Conservation (phyloP, 345 rosid species). For the Xanthoceras sorbifolium region DNA sequence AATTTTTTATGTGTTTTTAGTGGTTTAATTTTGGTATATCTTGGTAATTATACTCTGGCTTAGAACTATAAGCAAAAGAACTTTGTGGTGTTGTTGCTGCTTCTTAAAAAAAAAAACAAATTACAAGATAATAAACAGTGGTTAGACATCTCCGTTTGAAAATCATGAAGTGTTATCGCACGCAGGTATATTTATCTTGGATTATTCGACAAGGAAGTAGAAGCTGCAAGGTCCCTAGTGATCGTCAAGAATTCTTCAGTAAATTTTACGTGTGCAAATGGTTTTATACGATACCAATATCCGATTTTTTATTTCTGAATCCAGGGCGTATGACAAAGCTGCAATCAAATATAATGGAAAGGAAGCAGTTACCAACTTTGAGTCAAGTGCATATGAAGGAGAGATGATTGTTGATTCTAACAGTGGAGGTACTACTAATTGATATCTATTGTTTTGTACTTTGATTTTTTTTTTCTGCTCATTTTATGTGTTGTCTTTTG, state of each 20-base stretch:
- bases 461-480: neutral
- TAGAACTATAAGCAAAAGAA: too few species aligned
- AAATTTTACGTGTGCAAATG: neutral
- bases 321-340: constrained; percentile 66
- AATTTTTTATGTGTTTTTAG: too few species aligned
- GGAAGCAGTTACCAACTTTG: constrained; percentile 62
- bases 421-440: constrained; percentile 43
- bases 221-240: constrained; percentile 57
- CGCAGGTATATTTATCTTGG: constrained; percentile 63
- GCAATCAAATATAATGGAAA: constrained; percentile 53
- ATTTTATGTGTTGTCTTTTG: neutral
- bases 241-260: neutral
- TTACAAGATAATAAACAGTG: neutral
- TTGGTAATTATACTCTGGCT: too few species aligned
- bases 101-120: too few species aligned
- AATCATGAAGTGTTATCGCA: constrained; percentile 32
- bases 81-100: too few species aligned
- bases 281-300: neutral
- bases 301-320: constrained; percentile 17
- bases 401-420: constrained; percentile 27
- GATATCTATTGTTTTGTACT: neutral
- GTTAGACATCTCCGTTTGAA: constrained; percentile 19
- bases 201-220: constrained; percentile 53
- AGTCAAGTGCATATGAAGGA: constrained; percentile 39
- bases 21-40: too few species aligned